A percentile compares a stretch with the other conserved stretches of the same genome.
Conservation (phyloP, 2,329 filamentous ascomycete genomes). For the Coniochaeta prunicola region DNA sequence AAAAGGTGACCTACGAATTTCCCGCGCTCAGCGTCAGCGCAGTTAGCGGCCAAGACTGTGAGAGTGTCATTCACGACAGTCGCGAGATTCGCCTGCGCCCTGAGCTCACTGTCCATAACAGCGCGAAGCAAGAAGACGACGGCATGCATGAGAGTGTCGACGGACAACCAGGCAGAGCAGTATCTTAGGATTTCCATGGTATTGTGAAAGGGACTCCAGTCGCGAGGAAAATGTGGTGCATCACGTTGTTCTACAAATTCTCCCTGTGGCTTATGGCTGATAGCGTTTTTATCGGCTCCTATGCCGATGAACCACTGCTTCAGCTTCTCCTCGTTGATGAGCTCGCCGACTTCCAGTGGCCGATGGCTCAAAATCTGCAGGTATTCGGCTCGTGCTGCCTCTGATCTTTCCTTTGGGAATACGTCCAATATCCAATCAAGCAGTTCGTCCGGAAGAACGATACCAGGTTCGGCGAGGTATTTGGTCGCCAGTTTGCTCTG, state of each 20-base stretch:
- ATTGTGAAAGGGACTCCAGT: neutral
- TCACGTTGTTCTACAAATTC: neutral
- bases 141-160: neutral
- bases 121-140: neutral
- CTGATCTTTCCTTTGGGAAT: neutral
- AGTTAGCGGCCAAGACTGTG: neutral
- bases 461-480: neutral
- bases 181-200: neutral
- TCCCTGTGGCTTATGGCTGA: neutral
- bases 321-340: neutral
- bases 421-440: neutral
- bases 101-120: neutral
- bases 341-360: neutral
- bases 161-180: neutral
- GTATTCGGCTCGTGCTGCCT: neutral
- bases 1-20: neutral
- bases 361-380: neutral
- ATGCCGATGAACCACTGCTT: neutral
- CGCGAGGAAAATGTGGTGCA: neutral
- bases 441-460: neutral
- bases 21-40: neutral
- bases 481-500: neutral
- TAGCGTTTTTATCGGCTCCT: neutral
- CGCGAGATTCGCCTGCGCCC: neutral
- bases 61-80: neutral